A percentile compares a stretch with the other conserved stretches of the same genome.
Evolutionary conservation across 2,329 filamentous ascomycete genomes (phyloP).

Genomic region (Claviceps digitariae): DNA sequence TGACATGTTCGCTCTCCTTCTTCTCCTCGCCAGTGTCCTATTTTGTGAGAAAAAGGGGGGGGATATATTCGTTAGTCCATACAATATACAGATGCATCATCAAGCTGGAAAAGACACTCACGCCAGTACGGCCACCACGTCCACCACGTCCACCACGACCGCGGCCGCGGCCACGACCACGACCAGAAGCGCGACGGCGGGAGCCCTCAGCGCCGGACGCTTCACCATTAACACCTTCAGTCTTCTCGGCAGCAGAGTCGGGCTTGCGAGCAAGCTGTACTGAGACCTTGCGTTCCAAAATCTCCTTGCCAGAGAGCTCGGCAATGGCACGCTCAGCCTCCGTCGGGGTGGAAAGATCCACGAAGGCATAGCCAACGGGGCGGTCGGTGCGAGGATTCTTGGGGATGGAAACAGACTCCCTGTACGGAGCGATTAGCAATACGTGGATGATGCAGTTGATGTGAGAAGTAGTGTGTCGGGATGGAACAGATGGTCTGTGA

Average conservation of each 20-base stretch:
- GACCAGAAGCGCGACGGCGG: slow-evolving; percentile 48
- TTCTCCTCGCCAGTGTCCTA: slow-evolving; percentile 28
- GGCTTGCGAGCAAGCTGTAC: slow-evolving; percentile 98
- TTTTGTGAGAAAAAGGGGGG: background rate
- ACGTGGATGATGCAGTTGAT: background rate
- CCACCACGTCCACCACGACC: slow-evolving; percentile 52
- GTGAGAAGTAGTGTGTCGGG: background rate
- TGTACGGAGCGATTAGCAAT: slow-evolving; percentile 24
- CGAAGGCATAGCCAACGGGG: slow-evolving; percentile 96
- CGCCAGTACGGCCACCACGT: slow-evolving; percentile 39
- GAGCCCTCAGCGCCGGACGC: slow-evolving; percentile 54
- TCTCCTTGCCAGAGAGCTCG: slow-evolving; percentile 93
- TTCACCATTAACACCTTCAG: slow-evolving; percentile 63
- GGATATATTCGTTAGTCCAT: background rate
- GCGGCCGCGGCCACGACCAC: slow-evolving; percentile 55
- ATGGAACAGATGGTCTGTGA: background rate
- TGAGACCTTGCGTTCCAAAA: slow-evolving; percentile 96
- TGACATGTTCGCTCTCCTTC: slow-evolving; percentile 28
- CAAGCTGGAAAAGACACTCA: slow-evolving; percentile 10
- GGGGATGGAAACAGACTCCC: slow-evolving; percentile 97
- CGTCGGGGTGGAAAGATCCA: slow-evolving; percentile 86
- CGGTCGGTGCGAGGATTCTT: slow-evolving; percentile 98
- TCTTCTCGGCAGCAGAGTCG: slow-evolving; percentile 68
- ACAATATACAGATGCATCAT: slow-evolving; percentile 25
- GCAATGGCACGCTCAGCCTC: slow-evolving; percentile 93